Evolutionary conservation across 441 rosid species (phyloP).

Genomic region (Pelargonium myrrhifolium): DNA sequence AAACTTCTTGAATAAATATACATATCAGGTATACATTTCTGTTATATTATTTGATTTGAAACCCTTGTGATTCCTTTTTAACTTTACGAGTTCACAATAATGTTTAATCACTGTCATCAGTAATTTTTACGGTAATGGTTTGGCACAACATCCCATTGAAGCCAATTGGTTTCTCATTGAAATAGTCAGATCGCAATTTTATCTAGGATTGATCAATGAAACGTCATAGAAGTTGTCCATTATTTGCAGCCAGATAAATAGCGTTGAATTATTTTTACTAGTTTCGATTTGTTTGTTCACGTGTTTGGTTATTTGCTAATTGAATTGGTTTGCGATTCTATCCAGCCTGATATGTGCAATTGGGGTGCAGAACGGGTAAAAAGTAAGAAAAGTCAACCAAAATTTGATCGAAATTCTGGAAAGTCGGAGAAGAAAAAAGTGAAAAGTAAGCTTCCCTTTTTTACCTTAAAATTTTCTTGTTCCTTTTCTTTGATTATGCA

Average conservation of each 20-base stretch:
- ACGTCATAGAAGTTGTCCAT: too few relatives aligned
- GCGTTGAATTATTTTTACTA: too few relatives aligned
- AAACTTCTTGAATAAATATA: constrained; percentile 31
- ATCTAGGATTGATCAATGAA: neutral
- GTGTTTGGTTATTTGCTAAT: neutral
- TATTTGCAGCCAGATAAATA: too few relatives aligned
- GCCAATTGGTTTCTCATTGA: neutral
- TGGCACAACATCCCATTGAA: neutral
- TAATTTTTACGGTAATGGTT: neutral
- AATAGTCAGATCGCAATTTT: neutral
- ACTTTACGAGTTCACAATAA: neutral
- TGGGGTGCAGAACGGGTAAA: constrained; percentile 9
- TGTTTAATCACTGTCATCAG: neutral
- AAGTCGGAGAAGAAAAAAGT: constrained; percentile 31
- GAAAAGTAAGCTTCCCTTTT: constrained; percentile 33
- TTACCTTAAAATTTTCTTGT: neutral
- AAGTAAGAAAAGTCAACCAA: constrained; percentile 20
- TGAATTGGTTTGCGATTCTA: constrained; percentile 14
- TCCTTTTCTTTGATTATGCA: neutral
- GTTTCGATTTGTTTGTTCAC: neutral
- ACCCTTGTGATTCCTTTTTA: neutral
- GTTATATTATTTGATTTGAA: constrained; percentile 5
- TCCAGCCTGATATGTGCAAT: constrained; percentile 27
- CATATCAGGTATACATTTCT: constrained; percentile 31
- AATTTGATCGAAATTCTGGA: constrained; percentile 26